Percentiles rank a stretch among this genome's conserved stretches.
Evolutionary conservation across 164 flowering plant species (phyloP).

Genomic region (Amborella trichopoda): DNA sequence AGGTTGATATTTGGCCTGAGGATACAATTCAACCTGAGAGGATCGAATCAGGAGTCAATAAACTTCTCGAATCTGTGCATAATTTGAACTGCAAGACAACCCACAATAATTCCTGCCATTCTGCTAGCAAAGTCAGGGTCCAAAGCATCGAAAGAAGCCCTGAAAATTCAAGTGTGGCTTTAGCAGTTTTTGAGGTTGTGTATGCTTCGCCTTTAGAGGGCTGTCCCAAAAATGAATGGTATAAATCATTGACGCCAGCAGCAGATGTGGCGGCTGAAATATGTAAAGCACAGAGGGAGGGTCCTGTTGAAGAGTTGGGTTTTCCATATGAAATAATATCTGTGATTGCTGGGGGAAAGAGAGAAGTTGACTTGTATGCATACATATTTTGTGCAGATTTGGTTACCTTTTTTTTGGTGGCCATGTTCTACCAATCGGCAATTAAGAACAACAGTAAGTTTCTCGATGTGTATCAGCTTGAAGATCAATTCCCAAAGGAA

Average conservation of each 20-base stretch:
- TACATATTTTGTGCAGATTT: conserved; percentile 91
- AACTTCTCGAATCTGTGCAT: conserved; percentile 56
- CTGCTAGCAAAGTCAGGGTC: conserved; percentile 64
- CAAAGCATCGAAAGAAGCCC: conserved; percentile 92
- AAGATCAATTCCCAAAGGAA: conserved; percentile 97
- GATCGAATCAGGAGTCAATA: conserved; percentile 83
- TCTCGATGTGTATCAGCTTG: conserved; percentile 94
- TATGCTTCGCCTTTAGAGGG: conserved; percentile 54
- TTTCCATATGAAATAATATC: conserved; percentile 78
- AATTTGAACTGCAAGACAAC: conserved; percentile 52
- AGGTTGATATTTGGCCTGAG: conserved; percentile 77
- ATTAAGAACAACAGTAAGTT: conserved; percentile 78
- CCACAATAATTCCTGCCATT: conserved; percentile 32
- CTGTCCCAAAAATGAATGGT: conserved; percentile 45
- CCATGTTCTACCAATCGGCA: conserved; percentile 79
- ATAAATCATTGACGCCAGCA: conserved; percentile 79
- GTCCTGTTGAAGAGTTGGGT: conserved; percentile 50
- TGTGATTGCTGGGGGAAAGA: conserved; percentile 89
- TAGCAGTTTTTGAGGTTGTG: conserved; percentile 89
- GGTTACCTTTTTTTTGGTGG: conserved; percentile 82
- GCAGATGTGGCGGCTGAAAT: conserved; percentile 86
- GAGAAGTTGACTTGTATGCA: conserved; percentile 96
- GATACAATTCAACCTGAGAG: conserved; percentile 97
- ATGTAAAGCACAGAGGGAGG: conserved; percentile 31
- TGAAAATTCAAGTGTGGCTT: conserved; percentile 55